Evolutionary conservation across 2,329 filamentous ascomycete species (phyloP).

Genomic region (Exserohilum rostratum): DNA sequence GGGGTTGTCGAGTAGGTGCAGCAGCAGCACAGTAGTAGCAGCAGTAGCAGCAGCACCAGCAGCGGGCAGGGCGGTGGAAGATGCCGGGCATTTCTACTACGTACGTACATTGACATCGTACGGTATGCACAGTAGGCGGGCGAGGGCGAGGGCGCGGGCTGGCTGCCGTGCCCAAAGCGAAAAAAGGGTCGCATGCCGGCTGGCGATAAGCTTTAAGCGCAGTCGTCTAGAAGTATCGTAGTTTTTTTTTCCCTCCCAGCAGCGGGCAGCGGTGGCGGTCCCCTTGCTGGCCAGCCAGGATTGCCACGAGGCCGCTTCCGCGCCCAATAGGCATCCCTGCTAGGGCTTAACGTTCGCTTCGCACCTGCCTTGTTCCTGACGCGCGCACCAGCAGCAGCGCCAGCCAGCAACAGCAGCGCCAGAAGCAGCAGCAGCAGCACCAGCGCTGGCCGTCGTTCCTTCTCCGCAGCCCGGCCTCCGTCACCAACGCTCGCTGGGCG

Average conservation of each 20-base stretch:
- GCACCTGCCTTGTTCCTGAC: constrained; percentile 19
- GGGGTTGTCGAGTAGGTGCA: background rate
- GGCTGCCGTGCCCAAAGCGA: background rate
- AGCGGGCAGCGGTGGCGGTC: constrained; percentile 7
- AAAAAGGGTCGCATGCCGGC: constrained; percentile 4
- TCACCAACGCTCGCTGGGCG: background rate
- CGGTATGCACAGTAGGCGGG: background rate
- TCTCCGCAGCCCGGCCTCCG: background rate
- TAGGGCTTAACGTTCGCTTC: constrained; percentile 21
- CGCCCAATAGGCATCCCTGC: constrained; percentile 15
- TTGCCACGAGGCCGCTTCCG: constrained; percentile 23
- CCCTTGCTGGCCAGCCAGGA: constrained; percentile 13
- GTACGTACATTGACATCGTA: too few relatives aligned
- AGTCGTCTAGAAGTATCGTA: constrained; percentile 20
- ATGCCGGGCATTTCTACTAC: too few relatives aligned
- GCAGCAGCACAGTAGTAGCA: background rate
- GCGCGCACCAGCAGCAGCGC: constrained; percentile 10
- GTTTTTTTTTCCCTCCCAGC: background rate
- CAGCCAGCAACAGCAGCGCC: too few relatives aligned
- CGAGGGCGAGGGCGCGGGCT: background rate
- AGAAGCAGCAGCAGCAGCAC: constrained; percentile 5
- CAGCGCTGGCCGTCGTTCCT: constrained; percentile 5
- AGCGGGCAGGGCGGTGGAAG: background rate
- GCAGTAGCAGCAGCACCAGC: background rate
- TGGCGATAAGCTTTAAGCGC: constrained; percentile 12